Evolutionary conservation across 768 basidiomycete genomes (phyloP), one percentile per base, ranked within the genome.

Genomic region (Terana coerulea): DNA sequence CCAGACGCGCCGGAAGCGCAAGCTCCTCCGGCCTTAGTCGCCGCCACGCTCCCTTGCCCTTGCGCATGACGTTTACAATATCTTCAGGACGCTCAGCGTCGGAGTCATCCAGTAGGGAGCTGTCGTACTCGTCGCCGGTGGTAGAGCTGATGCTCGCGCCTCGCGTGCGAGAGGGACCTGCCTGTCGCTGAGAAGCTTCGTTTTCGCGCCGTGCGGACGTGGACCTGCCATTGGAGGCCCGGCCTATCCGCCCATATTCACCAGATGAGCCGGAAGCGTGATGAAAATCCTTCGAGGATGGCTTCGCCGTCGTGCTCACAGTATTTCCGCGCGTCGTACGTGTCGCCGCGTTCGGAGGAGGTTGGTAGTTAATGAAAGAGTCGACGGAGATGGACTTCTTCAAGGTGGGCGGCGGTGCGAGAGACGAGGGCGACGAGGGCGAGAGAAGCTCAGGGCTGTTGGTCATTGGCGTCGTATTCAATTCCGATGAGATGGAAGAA

Each of bases 311-410:
- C 17, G 47, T 29, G 39, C 49, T 34, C 28, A 41, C 22, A n/a
- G 47, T 47, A 53, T 53, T 49, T 49, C 55, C 55, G 51, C 51
- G 45, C 12, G 17, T 46, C 11, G 55, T 6, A 26, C 51, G 45
- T 33, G 51, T 47, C 39, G 47, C 33, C 30, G 28, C 41, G 45
- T 54, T 52, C 47, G 56, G 28, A 35, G 47, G 29, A n/a, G 49
- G 58, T 37, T 49, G 60, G 53, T 55, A 33, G 30, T 70, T 71
- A 43, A 79, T 75, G 65, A 90, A 84, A 9, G 88, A 90, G 66
- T 90, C 88, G 53, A 83, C 86, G 19, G 88, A 90, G 53, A 86
- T 68, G 25, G 87, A 85, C 70, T 89, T 89, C 60, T 86, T 78
- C 49, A 90, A 76, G 53, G 62, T 66, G 40, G 72, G 69, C 19